A percentile compares a stretch with the other conserved stretches of the same genome.
Evolutionary conservation across 2,329 filamentous ascomycete genomes (phyloP).

Genomic region (Calonectria pteridis): DNA sequence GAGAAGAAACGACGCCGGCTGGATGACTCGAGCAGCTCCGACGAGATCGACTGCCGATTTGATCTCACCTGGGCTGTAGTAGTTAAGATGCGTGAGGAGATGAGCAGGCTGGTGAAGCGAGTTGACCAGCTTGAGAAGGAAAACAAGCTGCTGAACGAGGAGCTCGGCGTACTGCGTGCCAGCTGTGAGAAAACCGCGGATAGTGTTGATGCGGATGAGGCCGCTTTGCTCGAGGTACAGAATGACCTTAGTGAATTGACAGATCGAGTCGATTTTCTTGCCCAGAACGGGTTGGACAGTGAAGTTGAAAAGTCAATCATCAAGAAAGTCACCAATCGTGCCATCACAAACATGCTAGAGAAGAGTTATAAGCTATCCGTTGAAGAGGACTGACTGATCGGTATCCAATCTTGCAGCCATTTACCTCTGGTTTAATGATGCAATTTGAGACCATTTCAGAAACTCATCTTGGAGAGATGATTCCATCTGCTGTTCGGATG

Average conservation of each 20-base stretch:
- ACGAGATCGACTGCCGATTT: not conserved
- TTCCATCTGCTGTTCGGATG: not conserved
- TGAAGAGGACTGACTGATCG: conserved; percentile 57
- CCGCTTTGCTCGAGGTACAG: conserved; percentile 6
- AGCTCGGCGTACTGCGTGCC: conserved; percentile 10
- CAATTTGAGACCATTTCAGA: not conserved
- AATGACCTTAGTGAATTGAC: conserved; percentile 10
- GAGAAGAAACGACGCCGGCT: conserved; percentile 14
- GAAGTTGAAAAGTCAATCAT: conserved; percentile 20
- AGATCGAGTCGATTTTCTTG: conserved; percentile 14
- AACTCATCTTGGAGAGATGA: not conserved
- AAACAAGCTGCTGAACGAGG: conserved; percentile 8
- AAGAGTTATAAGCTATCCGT: conserved; percentile 23
- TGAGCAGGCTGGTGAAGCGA: conserved; percentile 6
- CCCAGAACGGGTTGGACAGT: conserved; percentile 12
- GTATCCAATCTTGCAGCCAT: not conserved
- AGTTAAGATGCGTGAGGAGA: conserved; percentile 17
- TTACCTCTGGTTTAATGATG: not conserved
- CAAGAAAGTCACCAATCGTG: conserved; percentile 17
- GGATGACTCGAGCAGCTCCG: not conserved
- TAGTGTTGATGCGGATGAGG: conserved; percentile 3
- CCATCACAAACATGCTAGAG: conserved; percentile 2
- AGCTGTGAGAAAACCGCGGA: conserved; percentile 12
- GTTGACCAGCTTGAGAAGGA: conserved; percentile 19
- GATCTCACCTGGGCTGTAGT: conserved; percentile 1